Evolutionary conservation across 768 basidiomycete species (phyloP), one percentile per base, ranked within the genome.

Genomic region (Zangia roseola): DNA sequence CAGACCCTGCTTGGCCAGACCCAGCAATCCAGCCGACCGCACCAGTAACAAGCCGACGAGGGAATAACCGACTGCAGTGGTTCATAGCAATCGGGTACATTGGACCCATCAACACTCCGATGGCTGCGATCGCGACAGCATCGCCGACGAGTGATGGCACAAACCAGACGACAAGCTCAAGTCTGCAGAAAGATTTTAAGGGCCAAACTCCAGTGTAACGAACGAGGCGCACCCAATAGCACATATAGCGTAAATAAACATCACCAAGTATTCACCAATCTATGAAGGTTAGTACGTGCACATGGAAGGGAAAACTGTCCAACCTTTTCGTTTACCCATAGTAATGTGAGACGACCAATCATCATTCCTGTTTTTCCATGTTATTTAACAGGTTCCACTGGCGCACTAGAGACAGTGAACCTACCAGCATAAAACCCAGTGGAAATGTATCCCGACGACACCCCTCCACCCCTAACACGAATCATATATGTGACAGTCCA

Each of bases 21-120:
- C 75, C 80, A 0, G 78, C 71, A 42, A 81, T 74, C 77, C 79
- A 81, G 23, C 79, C 76, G 25, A 80, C 73, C 4, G 56, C 58
- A 43, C 58, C 69, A 24, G 69, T 69, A 26, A 69, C 50, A 30
- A 75, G 61, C 61, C 64, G 60, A 17, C 53, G 62, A 39, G 71
- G 71, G 16, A 74, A 59, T 26, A 71, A 51, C 23, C 63, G 69
- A 12, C 56, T 60, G 2, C 71, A 61, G 35, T 75, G 68, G 17
- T 64, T 66, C 44, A 71, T 61, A 14, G 69, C 50, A 36, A 87
- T 78, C 2, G 85, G 86, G 59, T 84, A 89, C 70, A 89, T 80
- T 3, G 86, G 87, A 1, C 86, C 88, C n/a, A 91, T 71, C 20
- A 88, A 65, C 10, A 88, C 41, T 16, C 88, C 88, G 14, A 88